Evolutionary conservation across 139 green algal species (phyloP), one percentile per base, ranked within the genome.

Genomic region (Eudorina sp.): DNA sequence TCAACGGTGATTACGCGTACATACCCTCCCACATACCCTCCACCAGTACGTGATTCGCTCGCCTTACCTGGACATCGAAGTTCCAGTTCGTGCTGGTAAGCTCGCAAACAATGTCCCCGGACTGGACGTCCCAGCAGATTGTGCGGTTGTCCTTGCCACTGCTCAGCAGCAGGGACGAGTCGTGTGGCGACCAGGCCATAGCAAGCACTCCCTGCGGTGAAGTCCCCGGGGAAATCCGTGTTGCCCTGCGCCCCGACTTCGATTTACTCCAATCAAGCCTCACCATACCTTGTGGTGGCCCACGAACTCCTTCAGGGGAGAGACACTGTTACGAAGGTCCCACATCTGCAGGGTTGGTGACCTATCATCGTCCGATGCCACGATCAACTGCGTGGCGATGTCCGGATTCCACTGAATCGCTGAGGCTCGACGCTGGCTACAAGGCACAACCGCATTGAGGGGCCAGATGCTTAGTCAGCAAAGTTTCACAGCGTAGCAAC

Each of bases 361-460:
- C 40, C 93, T 81, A 90, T 99, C 98, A 58, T 99, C 97, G 53
- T 99, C 98, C 19, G 93, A 98, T 2, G 97, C 97, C 73, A 99
- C 97, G 55, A 99, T 93, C 13, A 99, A 89, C 93, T 99, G 97
- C 5, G 96, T 99, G 16, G 96, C 94, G 5, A 97, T 92, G 31
- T 97, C 95, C 0, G 98, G 98, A 90, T 98, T 97, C 98, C 98
- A 99, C 84, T 97, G 94, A 77, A 99, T 83, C 18, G 93, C 94
- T 1, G 92, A 96, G 36, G 91, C 93, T n/a, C 93, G 87, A 16
- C 93, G 91, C 80, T 92, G 88, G 81, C 93, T 95, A 88, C 88
- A 75, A n/a, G 16, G 51, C 51, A 58, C 51, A 58, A 16, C 16
- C 13, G n/a, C n/a, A n/a, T n/a, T n/a, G n/a, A n/a, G n/a, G n/a